Evolutionary conservation across 228 moss, liverwort and hornwort genomes (phyloP).

Genomic region (Sphagnum magellanicum): DNA sequence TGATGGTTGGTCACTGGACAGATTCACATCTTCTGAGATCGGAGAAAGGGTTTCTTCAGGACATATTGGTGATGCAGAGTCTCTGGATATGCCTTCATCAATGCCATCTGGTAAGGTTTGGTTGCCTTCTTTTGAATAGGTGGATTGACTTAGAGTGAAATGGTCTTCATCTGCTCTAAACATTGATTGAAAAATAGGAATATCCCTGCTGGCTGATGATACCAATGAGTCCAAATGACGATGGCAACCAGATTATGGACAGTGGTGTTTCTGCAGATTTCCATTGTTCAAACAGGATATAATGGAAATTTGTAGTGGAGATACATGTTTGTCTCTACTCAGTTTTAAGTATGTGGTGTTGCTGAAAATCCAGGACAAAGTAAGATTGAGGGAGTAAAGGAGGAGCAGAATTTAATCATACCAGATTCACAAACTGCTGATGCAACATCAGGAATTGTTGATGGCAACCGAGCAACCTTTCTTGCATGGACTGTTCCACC

Average conservation of each 20-base stretch:
- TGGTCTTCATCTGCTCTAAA: background rate
- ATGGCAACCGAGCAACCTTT: conserved; percentile 30
- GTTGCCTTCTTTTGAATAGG: conserved; percentile 13
- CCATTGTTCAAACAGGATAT: no score
- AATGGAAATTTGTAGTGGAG: no score
- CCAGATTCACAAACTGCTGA: conserved; percentile 2
- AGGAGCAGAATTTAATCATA: no score
- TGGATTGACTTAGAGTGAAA: background rate
- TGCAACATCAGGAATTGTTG: conserved; percentile 12
- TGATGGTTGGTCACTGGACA: conserved; percentile 64
- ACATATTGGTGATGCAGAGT: conserved; percentile 33
- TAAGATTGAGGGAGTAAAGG: no score
- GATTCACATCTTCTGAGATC: conserved; percentile 26
- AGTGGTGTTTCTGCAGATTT: no score
- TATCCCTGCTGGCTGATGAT: background rate
- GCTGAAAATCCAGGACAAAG: no score
- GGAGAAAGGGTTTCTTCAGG: conserved; percentile 11
- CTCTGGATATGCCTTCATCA: conserved; percentile 33
- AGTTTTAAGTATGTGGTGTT: no score
- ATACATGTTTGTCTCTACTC: no score
- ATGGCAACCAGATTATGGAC: no score
- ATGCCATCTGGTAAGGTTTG: conserved; percentile 30
- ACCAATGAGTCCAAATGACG: no score
- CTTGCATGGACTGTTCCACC: conserved; percentile 71
- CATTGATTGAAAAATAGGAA: background rate